Base-by-base conservation (phyloP, 306 rosid genomes). In the Morella rubra region DNA sequence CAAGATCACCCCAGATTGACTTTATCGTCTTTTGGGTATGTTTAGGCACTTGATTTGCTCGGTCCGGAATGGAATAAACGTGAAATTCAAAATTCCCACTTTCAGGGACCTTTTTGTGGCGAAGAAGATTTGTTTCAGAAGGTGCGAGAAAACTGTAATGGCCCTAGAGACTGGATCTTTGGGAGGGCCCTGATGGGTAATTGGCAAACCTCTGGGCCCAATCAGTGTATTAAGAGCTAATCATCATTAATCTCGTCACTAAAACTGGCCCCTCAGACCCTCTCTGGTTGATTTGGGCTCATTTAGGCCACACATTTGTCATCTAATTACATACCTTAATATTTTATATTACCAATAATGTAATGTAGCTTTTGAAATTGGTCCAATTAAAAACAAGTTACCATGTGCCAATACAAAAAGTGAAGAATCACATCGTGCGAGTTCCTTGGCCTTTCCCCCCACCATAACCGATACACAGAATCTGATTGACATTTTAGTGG, bases 11-110 rank as follows among this genome's bases (percentile, higher is more conserved):
- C 2, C 37, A 2, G 41, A 56, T 50, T 61, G 49, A 60, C 62
- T 20, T 53, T 20, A 41, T 50, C 61, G 14, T 45, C 49, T 14
- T 66, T 41, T 32, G 27, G 50, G 22, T 15, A 44, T 44, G 55
- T 45, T 20, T 62, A 49, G 52, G 12, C 16, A 7, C 44, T 37
- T 32, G 44, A 18, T 47, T 52, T 76, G 80, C 67, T 61, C 74
- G 54, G 41, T 78, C 15, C 50, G 5, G 42, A 41, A 22, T 20
- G 32, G 4, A 10, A 22, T 22, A 58, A 8, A 10, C 4, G 32
- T 58, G 16, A 4, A 37, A 58, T 13, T 58, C 64, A 1, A 4
- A 4, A 22, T 58, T 20, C 37, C 32, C 5, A 4, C 64, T 14
- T 32, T 32, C 37, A 32, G 3, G 3, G 37, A 32, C 3, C 37